Conservation (phyloP, 2,329 filamentous ascomycete genomes). For the Colletotrichum tamarilloi region DNA sequence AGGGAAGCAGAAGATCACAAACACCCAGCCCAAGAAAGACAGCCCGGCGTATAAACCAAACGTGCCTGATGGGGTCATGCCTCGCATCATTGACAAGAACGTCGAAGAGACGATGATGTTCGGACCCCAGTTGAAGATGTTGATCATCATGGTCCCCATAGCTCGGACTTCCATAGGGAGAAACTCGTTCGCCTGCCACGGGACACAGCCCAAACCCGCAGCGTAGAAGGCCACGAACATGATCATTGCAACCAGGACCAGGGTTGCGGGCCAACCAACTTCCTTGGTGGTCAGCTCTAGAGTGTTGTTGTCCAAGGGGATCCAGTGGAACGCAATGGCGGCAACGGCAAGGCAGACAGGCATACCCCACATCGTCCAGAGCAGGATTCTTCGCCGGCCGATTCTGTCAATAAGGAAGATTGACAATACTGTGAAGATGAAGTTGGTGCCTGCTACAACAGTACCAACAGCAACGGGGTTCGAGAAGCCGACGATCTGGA, state of each 20-base stretch:
- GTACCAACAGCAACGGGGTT: conserved; percentile 56
- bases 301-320: conserved; percentile 9
- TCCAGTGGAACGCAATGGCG: conserved; percentile 18
- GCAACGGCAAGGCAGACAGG: conserved; percentile 1
- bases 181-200: conserved; percentile 40
- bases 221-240: conserved; percentile 40
- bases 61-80: conserved; percentile 58
- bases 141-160: conserved; percentile 60
- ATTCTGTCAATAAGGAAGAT: conserved; percentile 57
- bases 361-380: conserved; percentile 47
- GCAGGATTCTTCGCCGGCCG: conserved; percentile 56
- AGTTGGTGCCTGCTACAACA: conserved; percentile 58
- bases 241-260: conserved; percentile 28
- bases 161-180: conserved; percentile 56
- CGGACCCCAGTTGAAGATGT: conserved; percentile 57
- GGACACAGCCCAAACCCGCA: conserved; percentile 37
- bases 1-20: conserved; percentile 62
- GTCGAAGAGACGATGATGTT: conserved; percentile 63
- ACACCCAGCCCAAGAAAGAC: conserved; percentile 58
- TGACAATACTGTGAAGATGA: conserved; percentile 61
- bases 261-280: conserved; percentile 9
- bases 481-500: conserved; percentile 40
- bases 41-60: conserved; percentile 65
- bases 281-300: conserved; percentile 1
- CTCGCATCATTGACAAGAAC: conserved; percentile 60